Evolutionary conservation across 306 rosid genomes (phyloP).

Genomic region (Cucumis sativus): Cucumber_9930_V3 NC_026661.2:3443001-3443500

Average conservation of each 20-base stretch:
- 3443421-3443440: background rate
- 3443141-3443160: slow-evolving; percentile 34
- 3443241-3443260: slow-evolving; percentile 13
- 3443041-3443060: slow-evolving; percentile 35
- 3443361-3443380: background rate
- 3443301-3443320: slow-evolving; percentile 47
- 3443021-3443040: slow-evolving; percentile 61
- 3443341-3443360: slow-evolving; percentile 43
- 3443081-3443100: slow-evolving; percentile 30
- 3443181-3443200: slow-evolving; percentile 72
- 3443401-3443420: background rate
- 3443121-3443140: slow-evolving; percentile 37
- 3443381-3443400: background rate
- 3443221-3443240: slow-evolving; percentile 43
- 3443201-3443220: slow-evolving; percentile 42
- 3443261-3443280: slow-evolving; percentile 52
- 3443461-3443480: background rate
- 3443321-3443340: slow-evolving; percentile 58
- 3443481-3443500: background rate
- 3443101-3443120: slow-evolving; percentile 48
- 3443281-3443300: slow-evolving; percentile 52
- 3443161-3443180: slow-evolving; percentile 43
- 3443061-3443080: slow-evolving; percentile 35
- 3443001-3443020: slow-evolving; percentile 42
- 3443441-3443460: background rate